Evolutionary conservation across 2,329 filamentous ascomycete genomes (phyloP), one percentile per base, ranked within the genome.

Genomic region (Ophiostoma sp.): DNA sequence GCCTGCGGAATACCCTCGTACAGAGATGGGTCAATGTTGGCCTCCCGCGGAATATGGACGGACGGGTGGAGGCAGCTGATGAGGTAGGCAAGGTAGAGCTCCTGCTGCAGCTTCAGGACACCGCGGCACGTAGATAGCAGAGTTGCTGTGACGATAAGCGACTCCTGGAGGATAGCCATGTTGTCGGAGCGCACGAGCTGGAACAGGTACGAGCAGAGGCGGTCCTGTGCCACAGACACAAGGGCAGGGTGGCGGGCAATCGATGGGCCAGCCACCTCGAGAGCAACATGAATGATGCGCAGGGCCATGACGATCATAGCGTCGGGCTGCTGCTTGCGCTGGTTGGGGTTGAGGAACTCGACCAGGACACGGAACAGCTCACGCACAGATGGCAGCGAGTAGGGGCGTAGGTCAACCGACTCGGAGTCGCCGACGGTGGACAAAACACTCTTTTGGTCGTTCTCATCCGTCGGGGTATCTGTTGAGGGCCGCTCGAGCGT

Each of bases 231-330:
- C 70, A 99, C 86, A 4, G 86, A 88, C 13, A 94, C 94, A 68
- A 99, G 82, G 71, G 91, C 92, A 6, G 94, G 94, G 78, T 99
- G 95, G 73, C 91, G 91, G 67, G 94, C 92, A 77, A 99, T 97
- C 8, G 94, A 96, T 4, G 95, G 94, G 0, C 95, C 95, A 1
- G 95, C 93, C 71, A 99, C 94, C 80, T 99, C 95, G 31, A 99
- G 86, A 1, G 95, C 95, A 64, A 99, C 95, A 78, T 99, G 95
- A 70, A 99, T 95, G 73, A 99, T 98, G 62, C 95, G 89, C 74
- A 99, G 82, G 23, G 95, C 95, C 94, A 99, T 99, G 57, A 99
- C 93, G 75, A 94, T 88, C 90, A 98, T 95, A 0, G 92, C 90
- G 77, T 99, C 95, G 2, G 93, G 96, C 78, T 97, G 92, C 78